Base-by-base conservation (phyloP, 2,329 filamentous ascomycete genomes). In the Colletotrichum musae region DNA sequence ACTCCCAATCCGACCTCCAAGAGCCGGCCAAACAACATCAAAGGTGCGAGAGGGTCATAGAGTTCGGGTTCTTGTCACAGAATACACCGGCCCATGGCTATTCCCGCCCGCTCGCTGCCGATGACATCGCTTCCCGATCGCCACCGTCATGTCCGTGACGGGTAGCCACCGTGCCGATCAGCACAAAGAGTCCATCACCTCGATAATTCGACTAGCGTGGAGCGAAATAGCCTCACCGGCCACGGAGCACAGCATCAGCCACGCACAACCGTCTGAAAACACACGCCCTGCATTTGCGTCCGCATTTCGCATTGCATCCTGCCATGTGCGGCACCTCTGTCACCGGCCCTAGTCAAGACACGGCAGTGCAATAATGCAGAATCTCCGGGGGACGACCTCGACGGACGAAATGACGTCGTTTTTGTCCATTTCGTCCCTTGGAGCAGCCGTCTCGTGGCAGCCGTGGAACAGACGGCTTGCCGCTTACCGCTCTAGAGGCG, bases 121-220 rank as follows among this genome's bases (percentile, higher is more conserved):
- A 69, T 66, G 62, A 53, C 67, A 70, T 67, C 51, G 56, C 48
- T 6, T 43, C 12, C 57, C 56, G 62, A 70, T 70, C 62, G 39
- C 36, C 56, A 57, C 39, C 62, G 39, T 47, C 57, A 57, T 61
- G 39, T 16, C 67, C 50, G 51, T 36, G 56, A 39, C 32, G 24
- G 67, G 62, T 43, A 61, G 53, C 15, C 48, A 18, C 62, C 56
- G 32, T 43, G 56, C 36, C 56, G 67, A 67, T 67, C 56, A 52
- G 15, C 26, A 6, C 32, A 26, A 26, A 28, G 56, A 39, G 62
- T 18, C 56, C 43, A 48, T 51, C 43, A 26, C 56, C 50, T 41
- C 43, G 18, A 39, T 24, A 24, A 24, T 24, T 18, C 43, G n/a
- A 16, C 43, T 47, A 18, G 21, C 21, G 21, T 24, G n/a, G 39